Evolutionary conservation across 1,284 basidiomycete species (phyloP).

Genomic region (Malassezia globosa): DNA sequence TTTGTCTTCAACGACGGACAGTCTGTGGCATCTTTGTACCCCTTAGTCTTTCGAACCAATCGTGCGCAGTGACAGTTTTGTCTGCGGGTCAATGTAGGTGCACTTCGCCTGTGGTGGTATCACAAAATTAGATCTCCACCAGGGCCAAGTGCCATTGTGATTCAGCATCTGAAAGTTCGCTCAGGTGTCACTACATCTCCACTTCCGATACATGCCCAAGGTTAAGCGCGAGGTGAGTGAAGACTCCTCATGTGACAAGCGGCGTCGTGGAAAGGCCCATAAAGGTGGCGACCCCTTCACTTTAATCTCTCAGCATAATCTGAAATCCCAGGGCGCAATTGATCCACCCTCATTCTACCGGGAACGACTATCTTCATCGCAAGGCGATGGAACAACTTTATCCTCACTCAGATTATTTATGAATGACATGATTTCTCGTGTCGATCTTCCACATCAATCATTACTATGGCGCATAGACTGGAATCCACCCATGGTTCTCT

Average conservation of each 20-base stretch:
- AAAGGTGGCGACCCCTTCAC: slow-evolving; percentile 26
- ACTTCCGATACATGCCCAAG: slow-evolving; percentile 12
- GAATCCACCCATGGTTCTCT: neutral
- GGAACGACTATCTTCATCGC: neutral
- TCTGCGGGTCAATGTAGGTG: too few relatives aligned
- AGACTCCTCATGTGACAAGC: slow-evolving; percentile 1
- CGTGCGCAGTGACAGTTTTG: too few relatives aligned
- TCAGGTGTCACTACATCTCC: too few relatives aligned
- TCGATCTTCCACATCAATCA: slow-evolving; percentile 6
- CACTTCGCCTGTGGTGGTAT: too few relatives aligned
- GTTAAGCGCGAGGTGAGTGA: slow-evolving; percentile 13
- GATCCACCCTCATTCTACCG: slow-evolving; percentile 9
- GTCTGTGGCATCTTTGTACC: too few relatives aligned
- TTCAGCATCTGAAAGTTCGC: too few relatives aligned
- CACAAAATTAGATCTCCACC: too few relatives aligned
- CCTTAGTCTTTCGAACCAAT: too few relatives aligned
- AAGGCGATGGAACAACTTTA: neutral
- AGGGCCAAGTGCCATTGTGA: too few relatives aligned
- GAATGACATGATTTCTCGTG: neutral
- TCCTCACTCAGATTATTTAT: neutral
- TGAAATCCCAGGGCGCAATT: slow-evolving; percentile 15
- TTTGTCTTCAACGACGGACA: too few relatives aligned
- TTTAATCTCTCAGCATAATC: slow-evolving; percentile 26
- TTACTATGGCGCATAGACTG: slow-evolving; percentile 7
- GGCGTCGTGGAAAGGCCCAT: slow-evolving; percentile 12